Evolutionary conservation across 2,329 filamentous ascomycete genomes (phyloP).

Genomic region (Intubia oerlemansii): DNA sequence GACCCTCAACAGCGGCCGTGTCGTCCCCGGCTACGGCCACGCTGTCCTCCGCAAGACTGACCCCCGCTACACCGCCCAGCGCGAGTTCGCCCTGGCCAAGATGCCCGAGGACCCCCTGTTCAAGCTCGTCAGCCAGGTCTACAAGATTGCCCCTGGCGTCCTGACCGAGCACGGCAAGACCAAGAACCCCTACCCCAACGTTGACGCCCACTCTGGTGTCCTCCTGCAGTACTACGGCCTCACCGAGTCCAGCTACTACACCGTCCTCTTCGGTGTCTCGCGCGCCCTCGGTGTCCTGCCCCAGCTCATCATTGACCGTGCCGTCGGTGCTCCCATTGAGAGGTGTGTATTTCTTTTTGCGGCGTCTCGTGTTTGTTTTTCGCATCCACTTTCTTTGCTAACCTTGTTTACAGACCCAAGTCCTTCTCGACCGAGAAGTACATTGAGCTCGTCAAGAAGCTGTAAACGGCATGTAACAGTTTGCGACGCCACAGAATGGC

Average conservation of each 20-base stretch:
- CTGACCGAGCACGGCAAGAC: constrained; percentile 99
- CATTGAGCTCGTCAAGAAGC: constrained; percentile 79
- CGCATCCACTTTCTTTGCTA: constrained; percentile 4
- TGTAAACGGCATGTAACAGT: constrained; percentile 55
- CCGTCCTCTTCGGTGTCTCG: constrained; percentile 96
- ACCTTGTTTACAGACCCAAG: constrained; percentile 46
- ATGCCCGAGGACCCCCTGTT: constrained; percentile 91
- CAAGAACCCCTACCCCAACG: constrained; percentile 99
- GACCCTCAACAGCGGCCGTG: constrained; percentile 84
- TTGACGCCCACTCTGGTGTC: constrained; percentile 96
- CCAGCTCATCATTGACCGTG: constrained; percentile 98
- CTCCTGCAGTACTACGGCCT: constrained; percentile 99
- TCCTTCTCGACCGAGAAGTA: constrained; percentile 95
- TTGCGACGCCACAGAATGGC: no score
- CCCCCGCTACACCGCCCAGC: constrained; percentile 95
- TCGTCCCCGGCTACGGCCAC: constrained; percentile 96
- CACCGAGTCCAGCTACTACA: constrained; percentile 99
- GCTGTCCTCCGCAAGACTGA: constrained; percentile 99
- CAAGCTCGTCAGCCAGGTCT: constrained; percentile 99
- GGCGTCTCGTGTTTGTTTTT: constrained; percentile 2
- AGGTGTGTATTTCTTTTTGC: constrained; percentile 22
- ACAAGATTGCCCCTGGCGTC: constrained; percentile 97
- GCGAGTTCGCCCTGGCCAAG: constrained; percentile 60
- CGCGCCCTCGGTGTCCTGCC: constrained; percentile 95
- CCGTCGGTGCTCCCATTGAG: constrained; percentile 91